Base-by-base conservation (phyloP, 2,329 filamentous ascomycete genomes). In the Penicillium sp. region DNA sequence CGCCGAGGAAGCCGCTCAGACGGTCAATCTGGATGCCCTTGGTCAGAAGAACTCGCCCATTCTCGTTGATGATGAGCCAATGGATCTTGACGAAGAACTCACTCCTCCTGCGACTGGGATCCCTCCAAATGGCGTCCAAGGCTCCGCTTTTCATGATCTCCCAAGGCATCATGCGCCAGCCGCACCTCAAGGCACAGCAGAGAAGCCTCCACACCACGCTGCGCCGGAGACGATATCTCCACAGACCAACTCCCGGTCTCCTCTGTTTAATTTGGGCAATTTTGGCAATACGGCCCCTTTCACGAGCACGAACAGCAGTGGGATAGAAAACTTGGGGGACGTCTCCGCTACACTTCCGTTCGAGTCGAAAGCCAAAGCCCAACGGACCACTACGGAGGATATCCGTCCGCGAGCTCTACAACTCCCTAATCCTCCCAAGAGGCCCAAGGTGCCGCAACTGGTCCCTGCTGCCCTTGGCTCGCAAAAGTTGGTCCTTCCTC, bases 271-370 rank as follows among this genome's bases (percentile, higher is more conserved):
- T 49, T 61, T 84, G 18, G 73, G 71, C 39, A 74, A 78, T 36
- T 65, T 82, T 9, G 66, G 69, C 7, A 72, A 74, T 36, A 71
- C 74, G 11, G 71, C 73, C 5, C 78, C 79, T 1, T 76, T 81
- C 42, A 64, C 70, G 1, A 63, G 66, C 37, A 63, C 73, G 5
- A 71, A 73, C 39, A 71, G 65, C 41, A 62, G 61, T 13, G 79
- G 80, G 7, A 71, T 83, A 13, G 68, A 74, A 25, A 75, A 76
- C 45, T 60, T 84, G 24, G 70, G 73, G 27, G 77, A 80, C 47
- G 67, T 85, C 35, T 70, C 68, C 36, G 69, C 72, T 7, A 76
- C 71, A 1, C 69, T 85, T 2, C 82, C 82, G 3, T 84, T 84
- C 59, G 65, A 77, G 49, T 84, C 81, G 2, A 71, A 76, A 36